Evolutionary conservation across 495 filamentous ascomycete species (phyloP), one percentile per base, ranked within the genome.

Genomic region (Penicillium samsonianum): DNA sequence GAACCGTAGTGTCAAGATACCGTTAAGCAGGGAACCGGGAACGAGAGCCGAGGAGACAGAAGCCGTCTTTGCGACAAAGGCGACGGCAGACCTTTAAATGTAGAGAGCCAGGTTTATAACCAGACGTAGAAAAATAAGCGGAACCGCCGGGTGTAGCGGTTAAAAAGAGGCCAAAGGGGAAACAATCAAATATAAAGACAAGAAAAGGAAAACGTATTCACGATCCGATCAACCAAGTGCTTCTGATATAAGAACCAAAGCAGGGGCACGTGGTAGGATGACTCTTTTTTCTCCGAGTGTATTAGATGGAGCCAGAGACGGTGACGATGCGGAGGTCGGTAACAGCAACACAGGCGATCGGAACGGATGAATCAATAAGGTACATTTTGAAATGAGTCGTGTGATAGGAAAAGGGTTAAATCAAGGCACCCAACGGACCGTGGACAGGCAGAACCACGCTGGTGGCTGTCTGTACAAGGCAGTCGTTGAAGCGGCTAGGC

Each of bases 31-130:
- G 57, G 59, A 73, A 77, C 76, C 76, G 73, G 72, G 59, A 76
- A 79, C 72, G 76, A 75, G 69, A 69, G 67, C 74, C 71, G 70
- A 73, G 65, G 66, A 72, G 70, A 75, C 70, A 74, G 59, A 59
- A 67, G 69, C 75, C 75, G 75, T 79, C 75, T 77, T 65, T 55
- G 54, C 50, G 61, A 63, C 57, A 58, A 59, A 79, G 76, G 76
- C 75, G 75, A 79, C 76, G 76, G 76, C 72, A 65, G 69, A 71
- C 75, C 75, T 68, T 75, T 77, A 71, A 53, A 53, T 64, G 53
- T 58, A 46, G 54, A 62, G 68, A 67, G 70, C 75, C 75, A 75
- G 71, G 56, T 63, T 72, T 58, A 66, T 44, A 55, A 60, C 50
- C 26, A 51, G 26, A 37, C 30, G 30, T 33, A 44, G 40, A 40